Evolutionary conservation across 371 early-diverging fungal species (phyloP).

Genomic region (Lichtheimia hyalospora): DNA sequence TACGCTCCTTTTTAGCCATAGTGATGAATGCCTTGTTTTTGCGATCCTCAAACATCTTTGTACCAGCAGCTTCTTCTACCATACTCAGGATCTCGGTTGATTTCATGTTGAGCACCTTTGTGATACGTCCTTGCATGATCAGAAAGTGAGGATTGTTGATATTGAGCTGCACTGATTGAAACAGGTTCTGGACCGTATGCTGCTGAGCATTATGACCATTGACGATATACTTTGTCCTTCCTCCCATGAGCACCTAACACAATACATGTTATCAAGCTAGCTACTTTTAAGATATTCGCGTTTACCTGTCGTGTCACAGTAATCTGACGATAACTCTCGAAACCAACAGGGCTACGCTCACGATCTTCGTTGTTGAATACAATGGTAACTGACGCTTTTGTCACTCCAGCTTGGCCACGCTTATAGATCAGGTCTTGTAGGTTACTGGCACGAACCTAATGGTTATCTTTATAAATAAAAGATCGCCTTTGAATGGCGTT

Average conservation of each 20-base stretch:
- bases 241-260: slow-evolving; percentile 80
- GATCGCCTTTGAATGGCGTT: background rate
- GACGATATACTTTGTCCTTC: slow-evolving; percentile 94
- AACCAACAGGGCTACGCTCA: slow-evolving; percentile 88
- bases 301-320: slow-evolving; percentile 94
- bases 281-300: background rate
- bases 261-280: background rate
- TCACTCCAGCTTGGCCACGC: slow-evolving; percentile 95
- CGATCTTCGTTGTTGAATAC: slow-evolving; percentile 94
- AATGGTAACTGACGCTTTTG: slow-evolving; percentile 95
- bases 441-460: slow-evolving; percentile 90
- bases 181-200: slow-evolving; percentile 87
- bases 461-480: background rate
- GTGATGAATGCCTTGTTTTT: slow-evolving; percentile 94
- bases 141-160: slow-evolving; percentile 98
- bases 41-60: slow-evolving; percentile 96
- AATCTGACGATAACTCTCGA: slow-evolving; percentile 84
- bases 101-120: slow-evolving; percentile 99
- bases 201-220: slow-evolving; percentile 94
- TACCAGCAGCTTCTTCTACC: slow-evolving; percentile 99
- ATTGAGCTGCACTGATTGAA: slow-evolving; percentile 96
- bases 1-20: slow-evolving; percentile 95
- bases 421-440: slow-evolving; percentile 98
- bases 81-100: slow-evolving; percentile 93
- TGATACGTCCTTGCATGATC: slow-evolving; percentile 99